phyloP scores from a whole-genome alignment of 2,329 filamentous ascomycete genomes.

The Colletotrichum acutatum region DNA sequence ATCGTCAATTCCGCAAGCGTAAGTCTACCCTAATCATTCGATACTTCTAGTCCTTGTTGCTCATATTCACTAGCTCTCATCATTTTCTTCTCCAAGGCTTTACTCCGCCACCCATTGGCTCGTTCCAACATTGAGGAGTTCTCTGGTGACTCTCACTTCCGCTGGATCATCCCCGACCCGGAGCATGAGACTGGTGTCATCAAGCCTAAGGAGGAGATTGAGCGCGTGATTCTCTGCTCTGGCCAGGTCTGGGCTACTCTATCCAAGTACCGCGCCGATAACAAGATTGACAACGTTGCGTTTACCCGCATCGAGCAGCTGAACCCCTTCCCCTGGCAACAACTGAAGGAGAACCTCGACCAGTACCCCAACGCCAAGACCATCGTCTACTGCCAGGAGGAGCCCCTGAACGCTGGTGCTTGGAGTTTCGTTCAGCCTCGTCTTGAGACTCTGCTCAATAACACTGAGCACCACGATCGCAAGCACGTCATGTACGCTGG shows the following conservation, averaged over 20 bases:
- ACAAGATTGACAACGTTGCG: conserved; percentile 89
- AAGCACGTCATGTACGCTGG: conserved; percentile 98
- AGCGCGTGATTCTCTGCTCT: conserved; percentile 92
- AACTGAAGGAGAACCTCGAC: conserved; percentile 96
- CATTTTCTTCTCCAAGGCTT: conserved; percentile 98
- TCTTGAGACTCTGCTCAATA: conserved; percentile 94
- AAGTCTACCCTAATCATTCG: conserved; percentile 54
- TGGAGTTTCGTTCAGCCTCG: conserved; percentile 98
- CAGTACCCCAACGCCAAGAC: conserved; percentile 97
- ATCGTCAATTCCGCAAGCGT: conserved; percentile 99
- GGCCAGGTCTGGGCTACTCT: conserved; percentile 95
- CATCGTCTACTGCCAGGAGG: conserved; percentile 97
- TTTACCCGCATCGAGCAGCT: conserved; percentile 97
- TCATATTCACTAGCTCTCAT: conserved; percentile 74
- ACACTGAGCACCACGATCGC: conserved; percentile 91
- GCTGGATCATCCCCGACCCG: conserved; percentile 94
- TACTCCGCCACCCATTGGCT: conserved; percentile 92
- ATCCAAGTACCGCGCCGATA: conserved; percentile 88
- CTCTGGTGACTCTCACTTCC: conserved; percentile 90
- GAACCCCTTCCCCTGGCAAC: conserved; percentile 98
- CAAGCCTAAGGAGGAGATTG: conserved; percentile 84
- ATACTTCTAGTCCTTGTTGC: conserved; percentile 27
- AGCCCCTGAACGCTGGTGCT: conserved; percentile 95
- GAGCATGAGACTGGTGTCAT: conserved; percentile 82
- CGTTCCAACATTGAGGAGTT: conserved; percentile 93